Base-by-base conservation (phyloP, 495 filamentous ascomycete species). In the Penicillium alfredii region DNA sequence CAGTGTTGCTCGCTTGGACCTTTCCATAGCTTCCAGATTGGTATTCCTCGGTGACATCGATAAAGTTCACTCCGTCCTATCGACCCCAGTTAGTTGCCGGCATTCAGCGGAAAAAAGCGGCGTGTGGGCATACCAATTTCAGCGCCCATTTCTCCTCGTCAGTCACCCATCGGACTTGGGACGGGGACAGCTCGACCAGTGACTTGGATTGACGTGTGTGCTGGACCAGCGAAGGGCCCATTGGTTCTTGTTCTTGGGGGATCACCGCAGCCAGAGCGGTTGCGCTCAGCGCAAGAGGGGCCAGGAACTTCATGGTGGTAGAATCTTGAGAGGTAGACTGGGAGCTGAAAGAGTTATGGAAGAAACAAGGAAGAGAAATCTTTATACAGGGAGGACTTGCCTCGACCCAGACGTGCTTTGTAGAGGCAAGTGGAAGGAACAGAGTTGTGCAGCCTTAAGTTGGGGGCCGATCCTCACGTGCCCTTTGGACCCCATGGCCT, bases 61-160 rank as follows among this genome's bases (percentile, higher is more conserved):
- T 94, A 68, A 98, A 98, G 47, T 82, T 88, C 28, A 79, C 67
- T 32, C 88, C 86, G 47, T 84, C 69, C 90, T 94, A 42, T 49
- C 10, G 14, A 4, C 10, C 6, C 7, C 29, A 26, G 30, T 16
- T 23, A 2, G 25, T 27, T 30, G 16, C 9, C 19, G 11, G 19
- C 3, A n/a, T 18, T 4, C 7, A 19, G 4, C 16, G 10, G 2
- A 13, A 4, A 2, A 23, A 23, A 25, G 23, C 8, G n/a, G n/a
- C n/a, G n/a, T n/a, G 1, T 19, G 11, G 15, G 62, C 80, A 38
- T 75, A 94, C 88, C 47, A 88, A 68, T 58, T 84, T 80, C 42
- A 97, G 67, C 45, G 75, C 77, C 84, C 93, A 95, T 64, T 98
- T 98, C 65, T 94, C 80, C 18, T 94, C 87, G 49, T 98, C 90